Evolutionary conservation across 1,284 basidiomycete genomes (phyloP).

Genomic region (Cutaneotrichosporon dermatis): DNA sequence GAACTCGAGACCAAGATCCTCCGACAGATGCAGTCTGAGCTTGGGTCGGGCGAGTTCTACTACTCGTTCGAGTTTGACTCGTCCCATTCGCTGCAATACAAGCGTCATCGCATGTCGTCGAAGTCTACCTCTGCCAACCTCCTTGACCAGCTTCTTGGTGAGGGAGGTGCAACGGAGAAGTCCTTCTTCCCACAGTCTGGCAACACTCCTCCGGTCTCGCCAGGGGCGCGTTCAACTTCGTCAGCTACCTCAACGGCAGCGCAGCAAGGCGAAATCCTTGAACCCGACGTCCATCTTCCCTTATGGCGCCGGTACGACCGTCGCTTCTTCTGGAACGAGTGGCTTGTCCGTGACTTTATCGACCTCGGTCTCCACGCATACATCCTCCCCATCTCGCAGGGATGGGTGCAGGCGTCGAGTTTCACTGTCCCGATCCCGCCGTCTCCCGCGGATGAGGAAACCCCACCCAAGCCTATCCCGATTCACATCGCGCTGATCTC

Average conservation of each 20-base stretch:
- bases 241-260: background rate
- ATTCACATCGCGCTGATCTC: conserved; percentile 53
- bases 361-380: conserved; percentile 62
- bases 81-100: conserved; percentile 52
- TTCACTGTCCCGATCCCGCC: conserved; percentile 58
- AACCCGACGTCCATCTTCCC: conserved; percentile 51
- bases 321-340: conserved; percentile 56
- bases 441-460: conserved; percentile 15
- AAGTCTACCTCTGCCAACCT: conserved; percentile 22
- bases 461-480: conserved; percentile 26
- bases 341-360: conserved; percentile 42
- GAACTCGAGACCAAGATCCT: conserved; percentile 49
- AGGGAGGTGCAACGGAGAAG: background rate
- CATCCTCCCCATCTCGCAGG: conserved; percentile 82
- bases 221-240: background rate
- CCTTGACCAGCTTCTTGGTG: conserved; percentile 26
- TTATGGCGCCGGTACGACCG: conserved; percentile 53
- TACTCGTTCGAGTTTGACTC: conserved; percentile 54
- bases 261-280: conserved; percentile 36
- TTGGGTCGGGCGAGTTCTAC: conserved; percentile 47
- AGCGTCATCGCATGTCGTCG: conserved; percentile 41
- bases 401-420: conserved; percentile 68
- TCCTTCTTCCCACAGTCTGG: conserved; percentile 17
- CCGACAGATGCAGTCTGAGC: conserved; percentile 43
- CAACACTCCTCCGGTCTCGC: background rate